Evolutionary conservation across 2,329 filamentous ascomycete species (phyloP).

Genomic region (Karstenula rhodostoma): DNA sequence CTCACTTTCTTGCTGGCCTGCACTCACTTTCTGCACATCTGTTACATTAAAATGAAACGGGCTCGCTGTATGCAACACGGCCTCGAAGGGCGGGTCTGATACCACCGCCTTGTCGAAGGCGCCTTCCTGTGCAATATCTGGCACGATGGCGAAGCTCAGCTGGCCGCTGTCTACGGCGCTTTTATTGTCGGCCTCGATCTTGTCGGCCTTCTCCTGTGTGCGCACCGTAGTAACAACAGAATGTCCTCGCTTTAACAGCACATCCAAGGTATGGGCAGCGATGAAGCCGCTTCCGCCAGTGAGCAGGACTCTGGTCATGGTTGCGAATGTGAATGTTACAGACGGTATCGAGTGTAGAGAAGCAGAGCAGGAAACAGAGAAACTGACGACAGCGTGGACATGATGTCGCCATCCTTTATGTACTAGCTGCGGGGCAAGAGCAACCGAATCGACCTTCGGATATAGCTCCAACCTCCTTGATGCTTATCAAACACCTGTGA

Average conservation of each 20-base stretch:
- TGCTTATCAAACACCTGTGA: conserved; percentile 10
- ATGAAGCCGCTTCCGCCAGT: conserved; percentile 70
- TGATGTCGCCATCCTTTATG: conserved; percentile 11
- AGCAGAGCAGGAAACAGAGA: not conserved
- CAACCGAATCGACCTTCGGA: not conserved
- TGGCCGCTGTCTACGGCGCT: conserved; percentile 60
- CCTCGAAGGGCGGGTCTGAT: conserved; percentile 72
- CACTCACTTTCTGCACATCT: conserved; percentile 68
- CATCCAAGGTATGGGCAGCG: conserved; percentile 69
- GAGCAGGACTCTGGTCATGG: conserved; percentile 51
- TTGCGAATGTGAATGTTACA: conserved; percentile 3
- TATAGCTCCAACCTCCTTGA: conserved; percentile 1
- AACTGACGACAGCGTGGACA: not conserved
- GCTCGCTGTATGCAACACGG: conserved; percentile 60
- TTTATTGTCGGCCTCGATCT: conserved; percentile 64
- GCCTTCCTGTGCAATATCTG: conserved; percentile 73
- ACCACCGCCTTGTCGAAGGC: conserved; percentile 72
- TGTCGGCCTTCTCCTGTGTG: conserved; percentile 67
- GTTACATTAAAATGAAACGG: conserved; percentile 80
- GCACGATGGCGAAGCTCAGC: conserved; percentile 72
- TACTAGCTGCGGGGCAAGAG: conserved; percentile 8
- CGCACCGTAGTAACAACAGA: conserved; percentile 70
- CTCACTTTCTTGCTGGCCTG: not conserved
- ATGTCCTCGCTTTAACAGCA: conserved; percentile 64
- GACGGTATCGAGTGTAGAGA: not conserved